Evolutionary conservation across 1,139 yeast genomes (phyloP).

Genomic region (Pichia sp.): DNA sequence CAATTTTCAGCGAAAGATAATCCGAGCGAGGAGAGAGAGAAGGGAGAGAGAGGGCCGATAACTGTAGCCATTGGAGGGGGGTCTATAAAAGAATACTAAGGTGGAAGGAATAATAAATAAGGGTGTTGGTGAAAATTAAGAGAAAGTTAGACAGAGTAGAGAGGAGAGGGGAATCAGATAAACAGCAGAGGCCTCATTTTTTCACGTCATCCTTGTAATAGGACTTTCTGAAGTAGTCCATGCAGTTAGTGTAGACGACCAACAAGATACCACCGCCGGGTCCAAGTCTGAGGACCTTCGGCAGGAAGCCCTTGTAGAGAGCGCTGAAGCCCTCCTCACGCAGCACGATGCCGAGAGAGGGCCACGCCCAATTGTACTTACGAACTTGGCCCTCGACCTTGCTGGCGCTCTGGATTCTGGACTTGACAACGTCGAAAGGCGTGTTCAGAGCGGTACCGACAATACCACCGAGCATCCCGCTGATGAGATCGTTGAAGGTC

Average conservation of each 20-base stretch:
- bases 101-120: too few relatives aligned
- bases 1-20: neutral
- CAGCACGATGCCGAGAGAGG: conserved; percentile 70
- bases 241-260: conserved; percentile 89
- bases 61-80: too few relatives aligned
- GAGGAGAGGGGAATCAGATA: too few relatives aligned
- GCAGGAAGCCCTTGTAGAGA: conserved; percentile 89
- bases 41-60: neutral
- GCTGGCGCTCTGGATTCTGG: conserved; percentile 90
- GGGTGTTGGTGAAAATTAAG: too few relatives aligned
- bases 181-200: neutral
- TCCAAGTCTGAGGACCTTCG: conserved; percentile 95
- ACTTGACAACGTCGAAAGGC: conserved; percentile 96
- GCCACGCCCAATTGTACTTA: conserved; percentile 90
- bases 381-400: conserved; percentile 57
- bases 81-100: too few relatives aligned
- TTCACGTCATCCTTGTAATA: conserved; percentile 40
- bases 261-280: conserved; percentile 98
- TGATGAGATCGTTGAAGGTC: conserved; percentile 79
- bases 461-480: conserved; percentile 96
- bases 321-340: conserved; percentile 89
- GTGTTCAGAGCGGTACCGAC: conserved; percentile 91
- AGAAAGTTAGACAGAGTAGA: neutral
- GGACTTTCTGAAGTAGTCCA: conserved; percentile 83
- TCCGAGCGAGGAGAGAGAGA: neutral